Conservation (phyloP, 768 basidiomycete genomes). For the Macrolepiota albuminosa region DNA sequence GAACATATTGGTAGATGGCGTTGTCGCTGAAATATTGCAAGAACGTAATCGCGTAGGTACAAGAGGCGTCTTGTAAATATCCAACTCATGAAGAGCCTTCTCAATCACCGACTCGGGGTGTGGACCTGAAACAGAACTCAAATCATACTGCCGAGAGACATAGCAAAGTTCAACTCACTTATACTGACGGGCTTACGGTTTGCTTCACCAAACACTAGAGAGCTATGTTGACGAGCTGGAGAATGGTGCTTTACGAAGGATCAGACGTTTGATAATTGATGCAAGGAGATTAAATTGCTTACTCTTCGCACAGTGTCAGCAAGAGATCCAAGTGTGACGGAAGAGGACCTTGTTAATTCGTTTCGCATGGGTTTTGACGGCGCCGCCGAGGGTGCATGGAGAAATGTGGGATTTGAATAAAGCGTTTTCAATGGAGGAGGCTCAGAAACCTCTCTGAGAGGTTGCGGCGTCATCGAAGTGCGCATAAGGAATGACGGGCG, state of each 20-base stretch:
- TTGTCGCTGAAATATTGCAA: constrained; percentile 22
- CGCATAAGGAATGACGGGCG: constrained; percentile 60
- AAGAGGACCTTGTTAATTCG: constrained; percentile 21
- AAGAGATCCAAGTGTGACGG: constrained; percentile 55
- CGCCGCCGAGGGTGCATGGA: constrained; percentile 49
- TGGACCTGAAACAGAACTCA: constrained; percentile 14
- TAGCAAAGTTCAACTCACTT: constrained; percentile 17
- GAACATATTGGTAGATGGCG: constrained; percentile 56
- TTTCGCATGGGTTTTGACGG: constrained; percentile 21
- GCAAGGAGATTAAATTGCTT: constrained; percentile 21
- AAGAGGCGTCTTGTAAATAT: constrained; percentile 76
- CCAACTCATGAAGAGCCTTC: constrained; percentile 64
- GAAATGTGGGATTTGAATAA: constrained; percentile 62
- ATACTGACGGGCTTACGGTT: constrained; percentile 26
- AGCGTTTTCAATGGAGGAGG: constrained; percentile 64
- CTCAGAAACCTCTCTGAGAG: constrained; percentile 50
- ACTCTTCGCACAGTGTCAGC: constrained; percentile 54
- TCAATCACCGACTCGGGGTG: constrained; percentile 51
- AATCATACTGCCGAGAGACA: not conserved
- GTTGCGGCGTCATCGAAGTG: constrained; percentile 68
- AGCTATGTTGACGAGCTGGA: constrained; percentile 46
- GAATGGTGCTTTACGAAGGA: constrained; percentile 36
- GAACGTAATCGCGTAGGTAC: constrained; percentile 56
- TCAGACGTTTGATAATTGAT: constrained; percentile 3
- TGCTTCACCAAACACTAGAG: constrained; percentile 44